Evolutionary conservation across 768 basidiomycete species (phyloP), one percentile per base, ranked within the genome.

Genomic region (Suillus discolor): DNA sequence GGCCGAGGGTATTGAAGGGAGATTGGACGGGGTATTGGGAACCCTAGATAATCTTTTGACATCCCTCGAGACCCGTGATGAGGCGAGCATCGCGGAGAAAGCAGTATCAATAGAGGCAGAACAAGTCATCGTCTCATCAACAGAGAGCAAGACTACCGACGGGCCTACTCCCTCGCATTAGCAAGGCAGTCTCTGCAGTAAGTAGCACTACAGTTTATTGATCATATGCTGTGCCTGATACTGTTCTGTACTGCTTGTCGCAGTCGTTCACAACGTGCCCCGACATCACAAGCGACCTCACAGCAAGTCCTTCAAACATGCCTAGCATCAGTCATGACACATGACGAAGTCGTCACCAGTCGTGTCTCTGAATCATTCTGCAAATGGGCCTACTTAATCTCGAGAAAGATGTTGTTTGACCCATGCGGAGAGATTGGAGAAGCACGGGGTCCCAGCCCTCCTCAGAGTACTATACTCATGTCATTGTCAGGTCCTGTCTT

Each of bases 1-100:
- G 68, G 91, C 90, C 4, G 72, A 79, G 39, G 87, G 82, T 3
- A 81, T 93, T 55, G 92, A 93, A 71, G 73, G 73, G 64, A 85
- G 83, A 68, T 77, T 93, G 49, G 90, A 93, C 71, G 80, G 73
- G 23, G 77, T 93, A 41, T 76, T 93, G 62, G 82, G 72, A 53
- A 85, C 84, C 61, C 75, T 92, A 65, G 89, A 92, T 71, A 69
- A 68, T 13, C 75, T 92, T 9, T 72, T 92, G 18, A 74, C 75
- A 6, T 74, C 73, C 13, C 75, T 91, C 25, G 84, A 84, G 63
- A 54, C 61, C 34, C 61, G 65, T 25, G 65, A 65, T 41, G 36
- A 28, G 54, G 39, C 61, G 13, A 38, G 44, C 23, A 8, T 62
- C 28, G 65, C 51, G 39, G 67, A 65, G 36, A 28, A 4, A 39